Conservation (phyloP, 2,329 filamentous ascomycete genomes). For the Penicillium sp. region DNA sequence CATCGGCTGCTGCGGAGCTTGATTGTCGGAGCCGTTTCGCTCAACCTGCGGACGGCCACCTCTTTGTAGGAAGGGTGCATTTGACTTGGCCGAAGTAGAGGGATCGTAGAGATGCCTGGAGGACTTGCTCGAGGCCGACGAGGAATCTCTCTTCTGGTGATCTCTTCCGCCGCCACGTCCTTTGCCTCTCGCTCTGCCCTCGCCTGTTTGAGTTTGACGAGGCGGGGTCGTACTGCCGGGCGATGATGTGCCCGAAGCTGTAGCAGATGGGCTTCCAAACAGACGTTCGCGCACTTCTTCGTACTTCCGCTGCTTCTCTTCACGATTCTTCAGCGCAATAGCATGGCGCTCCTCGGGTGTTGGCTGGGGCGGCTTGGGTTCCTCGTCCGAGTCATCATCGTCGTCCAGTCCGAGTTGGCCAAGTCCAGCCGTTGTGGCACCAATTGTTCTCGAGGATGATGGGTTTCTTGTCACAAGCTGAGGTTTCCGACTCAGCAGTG, state of each 20-base stretch:
- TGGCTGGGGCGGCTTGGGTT: conserved; percentile 59
- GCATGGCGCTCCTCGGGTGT: conserved; percentile 74
- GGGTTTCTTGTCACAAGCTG: conserved; percentile 59
- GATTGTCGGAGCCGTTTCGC: conserved; percentile 36
- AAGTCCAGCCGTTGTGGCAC: conserved; percentile 42
- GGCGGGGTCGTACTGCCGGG: conserved; percentile 63
- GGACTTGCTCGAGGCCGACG: conserved; percentile 35
- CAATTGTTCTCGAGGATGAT: conserved; percentile 36
- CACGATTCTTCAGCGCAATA: conserved; percentile 73
- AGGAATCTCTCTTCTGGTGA: conserved; percentile 41
- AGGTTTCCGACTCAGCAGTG: conserved; percentile 80
- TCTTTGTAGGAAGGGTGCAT: conserved; percentile 47
- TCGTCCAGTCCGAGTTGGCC: conserved; percentile 47
- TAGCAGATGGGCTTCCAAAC: conserved; percentile 60
- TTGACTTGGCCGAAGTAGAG: conserved; percentile 64
- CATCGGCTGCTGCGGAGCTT: conserved; percentile 56
- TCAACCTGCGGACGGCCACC: conserved; percentile 41
- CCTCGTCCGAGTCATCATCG: conserved; percentile 67
- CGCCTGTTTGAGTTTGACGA: conserved; percentile 28
- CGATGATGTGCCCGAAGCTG: conserved; percentile 56
- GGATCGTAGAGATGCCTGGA: conserved; percentile 72
- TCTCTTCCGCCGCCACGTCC: conserved; percentile 50
- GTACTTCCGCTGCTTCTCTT: conserved; percentile 88
- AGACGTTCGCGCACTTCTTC: conserved; percentile 85
- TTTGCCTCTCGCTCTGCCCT: conserved; percentile 45